phyloP scores from a whole-genome alignment of 192 early-diverging fungal species.

The Dissophora ornata region DNA sequence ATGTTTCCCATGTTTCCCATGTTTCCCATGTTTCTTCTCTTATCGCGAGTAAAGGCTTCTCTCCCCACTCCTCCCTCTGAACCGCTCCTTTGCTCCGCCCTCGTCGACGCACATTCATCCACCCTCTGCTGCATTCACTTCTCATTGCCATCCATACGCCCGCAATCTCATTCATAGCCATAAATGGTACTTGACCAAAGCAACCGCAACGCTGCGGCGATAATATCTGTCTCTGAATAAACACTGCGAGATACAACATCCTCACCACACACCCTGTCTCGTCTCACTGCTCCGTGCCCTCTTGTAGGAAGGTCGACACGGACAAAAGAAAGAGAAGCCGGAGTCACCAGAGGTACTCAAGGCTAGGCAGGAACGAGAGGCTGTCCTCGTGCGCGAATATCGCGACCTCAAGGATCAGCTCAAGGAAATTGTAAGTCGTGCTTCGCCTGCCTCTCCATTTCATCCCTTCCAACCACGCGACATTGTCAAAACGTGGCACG shows the following conservation, averaged over 20 bases:
- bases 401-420: conserved; percentile 33
- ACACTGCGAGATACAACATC: too few species aligned
- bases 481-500: too few species aligned
- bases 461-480: too few species aligned
- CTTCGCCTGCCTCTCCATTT: not conserved
- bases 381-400: conserved; percentile 31
- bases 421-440: conserved; percentile 27
- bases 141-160: too few species aligned
- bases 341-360: conserved; percentile 38
- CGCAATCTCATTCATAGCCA: conserved; percentile 1
- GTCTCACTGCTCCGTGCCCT: not conserved
- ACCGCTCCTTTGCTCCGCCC: not conserved
- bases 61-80: not conserved
- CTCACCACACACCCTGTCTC: not conserved
- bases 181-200: not conserved
- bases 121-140: too few species aligned
- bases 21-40: too few species aligned
- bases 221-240: too few species aligned
- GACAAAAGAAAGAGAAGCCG: conserved; percentile 38
- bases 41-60: too few species aligned
- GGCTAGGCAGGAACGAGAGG: conserved; percentile 32
- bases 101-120: not conserved
- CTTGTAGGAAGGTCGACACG: conserved; percentile 36
- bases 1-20: too few species aligned
- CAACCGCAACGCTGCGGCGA: too few species aligned